These are phyloP conservation scores for Colletotrichum caudatum DNA, from an alignment of 2,329 filamentous ascomycete species.

Conservation along the genomic window DNA sequence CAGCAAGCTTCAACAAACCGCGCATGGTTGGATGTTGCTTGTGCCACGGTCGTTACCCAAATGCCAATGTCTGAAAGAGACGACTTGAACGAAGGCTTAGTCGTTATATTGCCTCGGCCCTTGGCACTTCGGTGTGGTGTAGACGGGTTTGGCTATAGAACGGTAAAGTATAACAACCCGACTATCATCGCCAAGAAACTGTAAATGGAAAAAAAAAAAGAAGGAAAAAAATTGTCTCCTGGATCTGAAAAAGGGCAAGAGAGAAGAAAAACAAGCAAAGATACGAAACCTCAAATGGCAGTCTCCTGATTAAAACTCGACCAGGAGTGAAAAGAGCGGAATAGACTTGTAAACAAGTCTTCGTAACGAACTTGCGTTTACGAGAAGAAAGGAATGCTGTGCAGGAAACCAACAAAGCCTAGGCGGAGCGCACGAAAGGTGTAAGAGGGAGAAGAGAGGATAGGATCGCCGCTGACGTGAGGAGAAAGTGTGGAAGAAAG, in stretches of 20 bases:
- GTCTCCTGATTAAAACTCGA: conserved; percentile 19
- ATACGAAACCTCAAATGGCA: background rate
- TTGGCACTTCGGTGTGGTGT: background rate
- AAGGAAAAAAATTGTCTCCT: conserved; percentile 18
- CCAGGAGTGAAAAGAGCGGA: conserved; percentile 39
- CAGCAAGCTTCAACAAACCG: conserved; percentile 28
- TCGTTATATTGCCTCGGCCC: conserved; percentile 5
- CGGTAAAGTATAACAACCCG: conserved; percentile 6
- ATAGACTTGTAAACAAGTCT: conserved; percentile 30
- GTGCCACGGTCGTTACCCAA: background rate
- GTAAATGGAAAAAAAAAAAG: background rate
- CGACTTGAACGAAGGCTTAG: conserved; percentile 2
- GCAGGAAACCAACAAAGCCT: conserved; percentile 30
- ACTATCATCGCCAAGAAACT: background rate
- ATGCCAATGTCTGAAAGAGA: background rate
- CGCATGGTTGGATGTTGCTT: conserved; percentile 13
- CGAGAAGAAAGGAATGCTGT: conserved; percentile 34
- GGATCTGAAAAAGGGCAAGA: conserved; percentile 15
- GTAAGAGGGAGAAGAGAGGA: conserved; percentile 20
- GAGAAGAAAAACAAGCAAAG: background rate
- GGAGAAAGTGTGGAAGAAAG: conserved; percentile 19
- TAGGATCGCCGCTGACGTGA: conserved; percentile 21
- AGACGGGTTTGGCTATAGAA: conserved; percentile 15
- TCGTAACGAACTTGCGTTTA: conserved; percentile 20
- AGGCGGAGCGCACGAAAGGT: conserved; percentile 29